Percentiles rank a stretch among this genome's conserved stretches.
phyloP scores from a whole-genome alignment of 306 rosid species.

The Cucumis cinereus region DNA sequence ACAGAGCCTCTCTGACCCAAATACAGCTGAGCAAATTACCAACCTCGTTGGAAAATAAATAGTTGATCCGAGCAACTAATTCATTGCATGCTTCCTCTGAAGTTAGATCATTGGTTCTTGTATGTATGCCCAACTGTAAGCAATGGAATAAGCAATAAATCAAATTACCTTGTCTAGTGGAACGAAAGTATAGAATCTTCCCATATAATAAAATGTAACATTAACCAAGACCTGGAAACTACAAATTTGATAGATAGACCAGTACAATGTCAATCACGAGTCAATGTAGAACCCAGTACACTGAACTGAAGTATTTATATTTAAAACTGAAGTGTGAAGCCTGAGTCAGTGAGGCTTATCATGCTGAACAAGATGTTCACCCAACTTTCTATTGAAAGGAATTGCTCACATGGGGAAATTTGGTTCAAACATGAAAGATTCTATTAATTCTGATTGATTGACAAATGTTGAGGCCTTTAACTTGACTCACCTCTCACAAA shows the following conservation, averaged over 20 bases:
- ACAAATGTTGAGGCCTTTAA: not conserved
- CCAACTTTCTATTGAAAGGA: not conserved
- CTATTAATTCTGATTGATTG: not conserved
- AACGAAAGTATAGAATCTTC: not conserved
- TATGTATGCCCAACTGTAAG: conserved; percentile 58
- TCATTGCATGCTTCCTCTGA: conserved; percentile 46
- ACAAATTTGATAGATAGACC: not conserved
- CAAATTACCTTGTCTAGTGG: not conserved
- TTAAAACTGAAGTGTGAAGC: not conserved
- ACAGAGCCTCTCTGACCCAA: not conserved
- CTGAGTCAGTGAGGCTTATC: not conserved
- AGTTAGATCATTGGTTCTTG: conserved; percentile 24
- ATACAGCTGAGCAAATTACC: conserved; percentile 16
- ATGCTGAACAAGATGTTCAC: not conserved
- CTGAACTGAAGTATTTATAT: not conserved
- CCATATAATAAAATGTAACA: not conserved
- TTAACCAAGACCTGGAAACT: not conserved
- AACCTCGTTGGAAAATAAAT: conserved; percentile 68
- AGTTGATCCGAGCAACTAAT: conserved; percentile 35
- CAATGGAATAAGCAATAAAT: conserved; percentile 4
- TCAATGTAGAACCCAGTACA: not conserved
- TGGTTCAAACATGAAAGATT: not conserved
- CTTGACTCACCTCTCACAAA: not conserved
- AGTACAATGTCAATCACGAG: not conserved
- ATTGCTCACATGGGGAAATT: not conserved